phyloP scores from a whole-genome alignment of 345 rosid species.

The Geranium rotundifolium region DNA sequence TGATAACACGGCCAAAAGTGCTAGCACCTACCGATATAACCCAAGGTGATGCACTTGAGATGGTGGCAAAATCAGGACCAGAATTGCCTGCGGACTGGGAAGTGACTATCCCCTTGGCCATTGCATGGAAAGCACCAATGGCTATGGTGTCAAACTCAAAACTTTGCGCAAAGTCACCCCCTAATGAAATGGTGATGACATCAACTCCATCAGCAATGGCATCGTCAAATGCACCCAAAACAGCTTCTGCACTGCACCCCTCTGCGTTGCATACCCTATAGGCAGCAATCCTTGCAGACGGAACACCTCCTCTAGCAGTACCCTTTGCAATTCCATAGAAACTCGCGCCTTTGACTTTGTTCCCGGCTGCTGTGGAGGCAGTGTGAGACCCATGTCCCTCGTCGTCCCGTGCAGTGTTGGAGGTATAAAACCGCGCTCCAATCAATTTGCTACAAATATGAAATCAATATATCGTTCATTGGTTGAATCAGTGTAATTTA shows the following conservation, averaged over 20 bases:
- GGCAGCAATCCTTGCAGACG: conserved; percentile 41
- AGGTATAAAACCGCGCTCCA: conserved; percentile 28
- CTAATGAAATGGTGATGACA: conserved; percentile 21
- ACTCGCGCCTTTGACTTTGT: conserved; percentile 20
- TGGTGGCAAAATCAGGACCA: background rate
- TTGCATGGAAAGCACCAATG: conserved; percentile 25
- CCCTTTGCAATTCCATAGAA: conserved; percentile 43
- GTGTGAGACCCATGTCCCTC: conserved; percentile 44
- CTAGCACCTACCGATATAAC: conserved; percentile 21
- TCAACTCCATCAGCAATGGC: conserved; percentile 14
- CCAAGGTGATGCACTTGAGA: conserved; percentile 23
- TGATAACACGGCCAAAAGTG: conserved; percentile 14
- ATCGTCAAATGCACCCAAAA: conserved; percentile 19
- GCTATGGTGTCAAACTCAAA: conserved; percentile 7
- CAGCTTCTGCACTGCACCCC: background rate
- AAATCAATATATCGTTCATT: background rate
- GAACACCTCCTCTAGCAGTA: conserved; percentile 50
- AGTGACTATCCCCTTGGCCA: conserved; percentile 20
- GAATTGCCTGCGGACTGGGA: conserved; percentile 17
- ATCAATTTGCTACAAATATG: conserved; percentile 24
- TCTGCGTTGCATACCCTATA: conserved; percentile 16
- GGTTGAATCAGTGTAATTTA: too few relatives aligned
- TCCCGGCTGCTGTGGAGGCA: conserved; percentile 64
- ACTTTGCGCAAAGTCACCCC: accelerated
- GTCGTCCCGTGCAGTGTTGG: conserved; percentile 14